Evolutionary conservation across 164 flowering plant genomes (phyloP), one percentile per base, ranked within the genome.

Genomic region (Amborella trichopoda): DNA sequence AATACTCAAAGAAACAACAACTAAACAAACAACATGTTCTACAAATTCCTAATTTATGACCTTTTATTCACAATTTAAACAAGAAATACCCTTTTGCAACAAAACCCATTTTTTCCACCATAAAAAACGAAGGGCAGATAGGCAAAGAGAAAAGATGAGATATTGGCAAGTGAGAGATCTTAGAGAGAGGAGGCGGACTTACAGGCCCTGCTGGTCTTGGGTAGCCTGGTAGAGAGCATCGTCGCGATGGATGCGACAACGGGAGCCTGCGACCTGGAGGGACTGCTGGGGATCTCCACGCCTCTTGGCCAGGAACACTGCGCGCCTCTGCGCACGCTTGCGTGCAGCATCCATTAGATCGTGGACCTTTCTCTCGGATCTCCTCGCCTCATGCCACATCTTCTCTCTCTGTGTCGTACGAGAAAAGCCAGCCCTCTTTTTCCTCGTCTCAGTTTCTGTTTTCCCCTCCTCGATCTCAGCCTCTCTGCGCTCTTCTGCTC

Each of bases 341-440:
- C 95, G 79, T 56, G 97, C 95, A 3, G 91, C 90, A 77, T 89
- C 97, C 97, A 89, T 85, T 75, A 89, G 56, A 16, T 34, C 99
- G 57, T 91, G 99, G 19, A 87, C 99, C 49, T 91, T 87, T 77
- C 43, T 73, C 80, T 86, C 95, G 71, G 95, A 90, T 49, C 85
- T 68, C 50, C 95, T 68, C 36, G 98, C 98, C 58, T 90, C 98
- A 62, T 86, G 95, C 98, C 96, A 91, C 98, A 91, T 91, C 68
- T 28, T 52, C 16, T 28, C 22, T 28, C 10, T 24, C 48, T n/a
- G 9, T 23, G n/a, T 33, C 16, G 14, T 14, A 17, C 12, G 18
- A 32, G 42, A 36, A 33, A 36, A 17, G 24, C 43, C 46, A n/a
- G n/a, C n/a, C 45, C 40, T 37, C 40, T 37, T 20, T 37, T 14